Base-by-base conservation (phyloP, 345 rosid genomes). In the Populus ilicifolia region DNA sequence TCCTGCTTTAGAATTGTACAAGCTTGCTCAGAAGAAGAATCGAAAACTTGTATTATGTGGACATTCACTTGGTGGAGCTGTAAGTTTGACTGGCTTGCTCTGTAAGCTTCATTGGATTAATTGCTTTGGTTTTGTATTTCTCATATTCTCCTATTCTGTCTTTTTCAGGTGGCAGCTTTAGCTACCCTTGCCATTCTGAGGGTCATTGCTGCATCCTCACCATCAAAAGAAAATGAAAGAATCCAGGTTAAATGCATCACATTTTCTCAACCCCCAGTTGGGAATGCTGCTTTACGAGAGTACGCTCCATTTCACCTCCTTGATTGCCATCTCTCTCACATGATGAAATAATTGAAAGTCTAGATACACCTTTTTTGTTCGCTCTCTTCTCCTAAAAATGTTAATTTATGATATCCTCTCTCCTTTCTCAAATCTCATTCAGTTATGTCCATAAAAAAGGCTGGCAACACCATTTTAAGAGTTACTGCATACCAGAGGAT, bases 51-150 rank as follows among this genome's bases (percentile, higher is more conserved):
- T 93, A 23, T 82, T 95, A 56, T 95, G 99, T 87, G 98, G 99
- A 59, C 99, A 95, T 86, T 93, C 99, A 72, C 97, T 95, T 84
- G 99, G 99, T 80, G 99, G 99, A 72, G 99, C 99, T 69, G 99
- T 95, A 88, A 85, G 92, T 87, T 77, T 61, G n/a, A 48, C 66
- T 21, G 48, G 59, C 29, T 41, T 71, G 63, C 36, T 72, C 78
- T 59, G 36, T 79, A 64, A 17, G 23, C 54, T 39, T 75, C 61
- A 50, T n/a, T 27, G 63, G 62, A 80, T 35, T 8, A 23, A 43
- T 54, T 80, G 54, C 67, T 75, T n/a, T 29, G 27, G 72, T 16
- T 72, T 79, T 27, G 29, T 78, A 29, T 59, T 67, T 73, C 64
- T 68, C 44, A 14, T 73, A 35, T 67, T 25, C 70, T 76, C 16